Base-by-base conservation (phyloP, 2,329 filamentous ascomycete species). In the Neurospora sp. region DNA sequence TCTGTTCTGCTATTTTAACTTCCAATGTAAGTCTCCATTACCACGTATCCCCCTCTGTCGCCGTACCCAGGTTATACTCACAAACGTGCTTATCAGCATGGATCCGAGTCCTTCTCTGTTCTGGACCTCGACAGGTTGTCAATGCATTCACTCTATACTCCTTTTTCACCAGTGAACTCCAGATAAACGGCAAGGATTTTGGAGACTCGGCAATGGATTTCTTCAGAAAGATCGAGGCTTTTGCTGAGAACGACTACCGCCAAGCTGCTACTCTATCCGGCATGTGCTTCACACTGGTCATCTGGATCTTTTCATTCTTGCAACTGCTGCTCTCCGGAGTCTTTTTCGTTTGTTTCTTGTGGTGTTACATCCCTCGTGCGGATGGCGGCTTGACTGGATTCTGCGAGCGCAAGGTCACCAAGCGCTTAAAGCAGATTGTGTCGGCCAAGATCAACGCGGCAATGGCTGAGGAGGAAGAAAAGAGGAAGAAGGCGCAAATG, bases 351-450 rank as follows among this genome's bases (percentile, higher is more conserved):
- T 87, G 92, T 76, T 99, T 97, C 79, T 85, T 99, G 6, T 97
- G 92, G 87, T 92, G 96, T 80, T 96, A 95, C 81, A 95, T 99
- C 72, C 93, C 94, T 1, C 86, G 87, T 41, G 84, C 88, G 11
- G 93, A 97, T 76, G 92, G 93, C 6, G 90, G 91, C 8, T 84
- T 99, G 38, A 88, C 88, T 5, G 89, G 89, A 36, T 99, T 97
- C 81, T 98, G 96, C 78, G 91, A 92, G 72, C 90, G 93, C 66
- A 98, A 98, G 82, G 90, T 97, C 78, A 96, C 97, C 81, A 90
- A 88, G 76, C 86, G 93, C 74, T 85, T 99, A 74, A 91, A 91
- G 77, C 89, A 89, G 74, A 96, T 98, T 74, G 94, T 98, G 4
- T 89, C 89, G 69, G 87, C 84, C 76, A 97, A 96, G 81, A 92